Evolutionary conservation across 2,329 filamentous ascomycete genomes (phyloP), one percentile per base, ranked within the genome.

Genomic region (Mycosphaerella sp.): DNA sequence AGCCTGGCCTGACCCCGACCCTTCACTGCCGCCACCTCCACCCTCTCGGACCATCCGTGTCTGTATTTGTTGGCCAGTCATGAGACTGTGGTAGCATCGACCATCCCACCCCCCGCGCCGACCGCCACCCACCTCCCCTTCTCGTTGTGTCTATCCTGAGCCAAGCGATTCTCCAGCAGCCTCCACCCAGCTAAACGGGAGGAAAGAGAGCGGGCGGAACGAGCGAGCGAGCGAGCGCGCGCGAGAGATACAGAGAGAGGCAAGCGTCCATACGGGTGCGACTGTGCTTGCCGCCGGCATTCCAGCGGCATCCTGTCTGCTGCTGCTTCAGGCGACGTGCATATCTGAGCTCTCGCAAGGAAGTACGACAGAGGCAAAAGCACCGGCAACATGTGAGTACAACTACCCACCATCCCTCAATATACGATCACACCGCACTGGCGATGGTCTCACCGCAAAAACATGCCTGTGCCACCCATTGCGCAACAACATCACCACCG

Each of bases 391-490:
- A 65, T 65, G 63, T 65, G 55, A 65, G 63, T 65, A 58, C 58
- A 45, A 46, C 51, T 54, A 45, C 50, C 48, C 56, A 45, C 38
- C 14, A 34, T 56, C 36, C 45, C 53, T 14, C 38, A 45, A 26
- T 42, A 53, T 41, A 43, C 42, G 42, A 38, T 46, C 50, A 47
- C 51, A 40, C 47, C 48, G 55, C 45, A 40, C 56, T 43, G 44
- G 42, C 48, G 49, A 50, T 43, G 50, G 64, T 66, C 62, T 65
- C 61, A 66, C 64, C 50, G 60, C 65, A 60, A 63, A 55, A 66
- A 61, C 53, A 41, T 62, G 45, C 54, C 57, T 60, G 63, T 64
- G 57, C 49, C 23, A 62, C 60, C 49, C 23, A 62, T 59, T 39
- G 39, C 44, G 26, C 45, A 45, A 40, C 45, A 44, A 55, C 9